A percentile compares a stretch with the other conserved stretches of the same genome.
Evolutionary conservation across 2,329 filamentous ascomycete species (phyloP).

Genomic region (Huntiella bhutanensis): DNA sequence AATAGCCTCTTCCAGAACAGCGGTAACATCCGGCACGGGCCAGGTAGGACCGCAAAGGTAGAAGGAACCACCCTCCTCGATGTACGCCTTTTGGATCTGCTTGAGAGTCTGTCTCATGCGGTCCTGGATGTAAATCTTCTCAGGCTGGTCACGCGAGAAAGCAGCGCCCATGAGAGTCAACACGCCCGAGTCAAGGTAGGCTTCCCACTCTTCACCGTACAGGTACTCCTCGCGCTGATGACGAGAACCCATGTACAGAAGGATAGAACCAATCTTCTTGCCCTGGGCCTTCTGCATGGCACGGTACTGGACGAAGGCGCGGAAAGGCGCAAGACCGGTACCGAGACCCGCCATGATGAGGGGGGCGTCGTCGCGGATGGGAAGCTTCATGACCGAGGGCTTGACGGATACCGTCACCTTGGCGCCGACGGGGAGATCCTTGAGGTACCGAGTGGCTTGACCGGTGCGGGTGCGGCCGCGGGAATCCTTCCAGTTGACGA

Average conservation of each 20-base stretch:
- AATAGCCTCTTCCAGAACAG: constrained; percentile 85
- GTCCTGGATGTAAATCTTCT: constrained; percentile 99
- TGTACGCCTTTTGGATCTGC: constrained; percentile 72
- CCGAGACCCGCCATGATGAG: constrained; percentile 99
- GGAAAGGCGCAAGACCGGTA: constrained; percentile 95
- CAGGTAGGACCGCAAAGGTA: constrained; percentile 97
- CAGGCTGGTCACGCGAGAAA: constrained; percentile 87
- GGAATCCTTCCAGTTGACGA: constrained; percentile 85
- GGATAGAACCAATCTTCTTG: constrained; percentile 79
- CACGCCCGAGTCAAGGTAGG: constrained; percentile 85
- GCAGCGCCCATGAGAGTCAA: constrained; percentile 85
- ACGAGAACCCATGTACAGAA: constrained; percentile 90
- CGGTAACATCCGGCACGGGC: constrained; percentile 93
- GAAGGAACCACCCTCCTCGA: constrained; percentile 75
- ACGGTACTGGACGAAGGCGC: constrained; percentile 93
- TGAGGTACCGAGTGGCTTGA: constrained; percentile 82
- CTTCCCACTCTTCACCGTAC: constrained; percentile 98
- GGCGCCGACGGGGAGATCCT: constrained; percentile 52
- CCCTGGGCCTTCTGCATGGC: constrained; percentile 96
- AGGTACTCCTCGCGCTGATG: constrained; percentile 98
- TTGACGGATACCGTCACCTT: constrained; percentile 86
- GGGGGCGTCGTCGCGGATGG: constrained; percentile 65
- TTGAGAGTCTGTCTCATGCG: constrained; percentile 76
- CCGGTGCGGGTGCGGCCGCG: constrained; percentile 77
- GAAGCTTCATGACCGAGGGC: constrained; percentile 98